Base-by-base conservation (phyloP, 2,329 filamentous ascomycete genomes). In the Hymenoscyphus linearis region DNA sequence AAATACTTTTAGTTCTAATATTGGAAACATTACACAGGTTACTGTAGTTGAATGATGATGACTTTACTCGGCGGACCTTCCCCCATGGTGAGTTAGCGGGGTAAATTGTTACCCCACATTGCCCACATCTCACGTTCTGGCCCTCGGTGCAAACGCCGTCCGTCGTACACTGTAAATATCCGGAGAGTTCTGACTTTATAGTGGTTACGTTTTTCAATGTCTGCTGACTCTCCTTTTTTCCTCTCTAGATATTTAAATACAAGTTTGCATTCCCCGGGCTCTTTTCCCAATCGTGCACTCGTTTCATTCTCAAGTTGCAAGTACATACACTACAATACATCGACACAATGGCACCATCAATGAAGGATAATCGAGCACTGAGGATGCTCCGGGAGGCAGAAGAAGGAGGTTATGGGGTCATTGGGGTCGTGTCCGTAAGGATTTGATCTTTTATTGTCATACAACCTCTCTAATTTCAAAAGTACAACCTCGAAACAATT, bases 401-500 rank as follows among this genome's bases (percentile, higher is more conserved):
- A 61, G 72, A 75, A 56, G 79, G 81, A 62, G 76, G 79, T 57
- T 87, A 87, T 67, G 84, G 80, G 57, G 79, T 87, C 10, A 68
- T 77, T 13, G 69, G 79, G 73, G 67, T 82, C 71, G 73, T 85
- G 76, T 78, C 82, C 60, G 68, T 71, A 63, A 10, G 60, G 9
- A 9, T 44, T 52, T 26, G 7, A 12, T n/a, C 18, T 22, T 31
- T 12, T n/a, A 9, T 22, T 6, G 14, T 26, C 14, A 55, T 22
- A 44, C 31, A n/a, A 3, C 14, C 35, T 27, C 9, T 7, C 5
- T 25, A 14, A 31, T 25, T 12, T 10, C 25, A 14, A 13, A 14
- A 70, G 68, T 89, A 90, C 78, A 88, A 90, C 70, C 76, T 90
- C 62, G 88, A 91, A 76, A 84, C 84, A 55, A 86, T 91, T 66